Conservation (phyloP, 2,329 filamentous ascomycete genomes). For the Samsoniella hepiali region DNA sequence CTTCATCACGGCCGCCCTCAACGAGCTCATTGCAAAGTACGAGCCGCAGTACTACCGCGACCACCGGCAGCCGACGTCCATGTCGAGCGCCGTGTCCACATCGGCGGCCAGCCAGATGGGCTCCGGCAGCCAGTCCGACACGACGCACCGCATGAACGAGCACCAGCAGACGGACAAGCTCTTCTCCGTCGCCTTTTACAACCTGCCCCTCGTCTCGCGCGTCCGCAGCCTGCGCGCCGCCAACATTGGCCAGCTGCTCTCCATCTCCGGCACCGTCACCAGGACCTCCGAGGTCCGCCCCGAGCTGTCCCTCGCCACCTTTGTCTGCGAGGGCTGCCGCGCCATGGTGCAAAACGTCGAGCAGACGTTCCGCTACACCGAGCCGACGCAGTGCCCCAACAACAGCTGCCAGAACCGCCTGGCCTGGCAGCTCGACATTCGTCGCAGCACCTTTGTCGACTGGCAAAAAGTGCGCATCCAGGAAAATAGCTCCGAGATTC, state of each 20-base stretch:
- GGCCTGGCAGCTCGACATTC: conserved; percentile 95
- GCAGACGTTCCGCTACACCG: conserved; percentile 96
- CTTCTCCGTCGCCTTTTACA: conserved; percentile 91
- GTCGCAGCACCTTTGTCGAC: conserved; percentile 95
- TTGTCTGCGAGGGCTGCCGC: conserved; percentile 85
- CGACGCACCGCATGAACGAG: conserved; percentile 74
- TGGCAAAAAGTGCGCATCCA: conserved; percentile 99
- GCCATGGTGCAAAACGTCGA: conserved; percentile 85
- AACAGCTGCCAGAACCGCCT: conserved; percentile 78
- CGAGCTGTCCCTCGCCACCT: conserved; percentile 87
- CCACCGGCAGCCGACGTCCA: conserved; percentile 76
- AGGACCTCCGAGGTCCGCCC: conserved; percentile 95
- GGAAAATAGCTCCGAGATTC: conserved; percentile 97
- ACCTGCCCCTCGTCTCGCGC: conserved; percentile 81
- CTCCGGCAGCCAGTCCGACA: conserved; percentile 61
- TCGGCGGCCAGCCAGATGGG: conserved; percentile 63
- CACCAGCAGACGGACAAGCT: conserved; percentile 97
- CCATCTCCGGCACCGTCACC: conserved; percentile 95
- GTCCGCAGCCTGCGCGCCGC: conserved; percentile 81
- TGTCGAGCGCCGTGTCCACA: conserved; percentile 65
- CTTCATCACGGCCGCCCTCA: conserved; percentile 81
- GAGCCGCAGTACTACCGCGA: conserved; percentile 92
- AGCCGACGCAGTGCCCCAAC: conserved; percentile 94
- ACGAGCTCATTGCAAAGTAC: conserved; percentile 92
- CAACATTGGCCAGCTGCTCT: conserved; percentile 89